Evolutionary conservation across 2,329 filamentous ascomycete species (phyloP), one percentile per base, ranked within the genome.

Genomic region (Hypoxylon sp.): DNA sequence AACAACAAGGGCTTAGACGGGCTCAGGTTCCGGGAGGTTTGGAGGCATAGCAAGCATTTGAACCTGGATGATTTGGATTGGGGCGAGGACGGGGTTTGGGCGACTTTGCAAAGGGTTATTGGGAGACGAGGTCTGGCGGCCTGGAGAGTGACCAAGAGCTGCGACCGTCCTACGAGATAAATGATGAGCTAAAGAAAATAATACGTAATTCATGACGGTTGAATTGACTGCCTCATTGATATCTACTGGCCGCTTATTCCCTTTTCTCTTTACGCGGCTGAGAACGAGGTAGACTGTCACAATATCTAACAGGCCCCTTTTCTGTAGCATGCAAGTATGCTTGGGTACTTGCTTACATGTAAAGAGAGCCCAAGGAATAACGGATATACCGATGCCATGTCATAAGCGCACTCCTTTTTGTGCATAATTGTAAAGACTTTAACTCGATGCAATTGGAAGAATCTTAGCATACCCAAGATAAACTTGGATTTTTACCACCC

Each of bases 51-150:
- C 42, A 79, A 81, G 52, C 90, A 94, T 73, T 74, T 94, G 27
- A 92, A 92, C 67, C 76, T 94, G 37, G 90, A 94, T 72, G 90
- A 94, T 74, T 78, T 94, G 70, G 89, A 93, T 70, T 92, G 91
- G 78, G 88, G 79, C 2, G 87, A 90, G 58, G 90, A 93, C 66
- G 90, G 90, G 4, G 79, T 93, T 47, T 88, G 85, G 87, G 79
- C 83, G 59, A 93, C 90, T 6, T 73, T 94, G 41, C 77, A 79
- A 29, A 78, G 89, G 64, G 88, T 92, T 3, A 75, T 91, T 64
- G 86, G 86, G 31, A 78, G 85, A 63, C 77, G 86, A 46, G 86
- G 86, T 4, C 73, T 89, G 13, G 81, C 80, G 27, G 83, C 81
- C 31, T 89, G 86, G 86, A 81, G 85, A 55, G 81, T 89, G 6